phyloP scores from a whole-genome alignment of 2,329 filamentous ascomycete species.

The Anthostomella pinea region DNA sequence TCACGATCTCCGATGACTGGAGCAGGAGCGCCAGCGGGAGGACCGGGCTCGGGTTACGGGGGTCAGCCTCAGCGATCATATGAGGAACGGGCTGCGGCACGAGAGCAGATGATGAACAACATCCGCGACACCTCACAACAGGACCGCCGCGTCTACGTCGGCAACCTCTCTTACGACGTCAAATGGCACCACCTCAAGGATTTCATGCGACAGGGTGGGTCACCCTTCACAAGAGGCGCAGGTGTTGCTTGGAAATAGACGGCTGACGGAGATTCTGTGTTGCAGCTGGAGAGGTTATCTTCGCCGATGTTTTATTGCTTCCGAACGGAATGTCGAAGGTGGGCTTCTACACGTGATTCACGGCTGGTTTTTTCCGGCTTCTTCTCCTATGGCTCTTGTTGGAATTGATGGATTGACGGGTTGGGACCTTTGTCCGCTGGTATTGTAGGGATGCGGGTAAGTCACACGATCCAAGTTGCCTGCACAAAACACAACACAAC shows the following conservation, averaged over 20 bases:
- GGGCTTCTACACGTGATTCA: slow-evolving; percentile 87
- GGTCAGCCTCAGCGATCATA: slow-evolving; percentile 70
- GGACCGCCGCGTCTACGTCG: slow-evolving; percentile 98
- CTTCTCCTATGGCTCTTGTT: slow-evolving; percentile 62
- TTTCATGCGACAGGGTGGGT: slow-evolving; percentile 98
- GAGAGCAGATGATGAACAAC: slow-evolving; percentile 94
- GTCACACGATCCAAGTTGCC: slow-evolving; percentile 36
- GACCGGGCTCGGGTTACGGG: slow-evolving; percentile 64
- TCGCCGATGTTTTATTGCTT: slow-evolving; percentile 98
- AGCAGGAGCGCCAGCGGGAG: slow-evolving; percentile 66
- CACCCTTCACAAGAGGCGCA: slow-evolving; percentile 14
- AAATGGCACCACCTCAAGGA: slow-evolving; percentile 99
- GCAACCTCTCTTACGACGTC: slow-evolving; percentile 98
- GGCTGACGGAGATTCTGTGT: slow-evolving; percentile 37
- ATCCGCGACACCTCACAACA: slow-evolving; percentile 95
- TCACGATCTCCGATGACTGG: slow-evolving; percentile 86
- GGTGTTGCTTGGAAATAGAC: slow-evolving; percentile 23
- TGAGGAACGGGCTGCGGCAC: slow-evolving; percentile 79
- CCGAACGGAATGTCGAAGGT: slow-evolving; percentile 99
- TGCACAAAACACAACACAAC: background rate
- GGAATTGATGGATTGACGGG: slow-evolving; percentile 99
- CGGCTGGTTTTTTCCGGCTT: slow-evolving; percentile 77
- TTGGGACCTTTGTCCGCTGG: slow-evolving; percentile 82
- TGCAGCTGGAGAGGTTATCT: slow-evolving; percentile 96
- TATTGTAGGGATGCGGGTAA: slow-evolving; percentile 99